phyloP scores from a whole-genome alignment of 768 basidiomycete species.

The Dioszegia aurantiaca region DNA sequence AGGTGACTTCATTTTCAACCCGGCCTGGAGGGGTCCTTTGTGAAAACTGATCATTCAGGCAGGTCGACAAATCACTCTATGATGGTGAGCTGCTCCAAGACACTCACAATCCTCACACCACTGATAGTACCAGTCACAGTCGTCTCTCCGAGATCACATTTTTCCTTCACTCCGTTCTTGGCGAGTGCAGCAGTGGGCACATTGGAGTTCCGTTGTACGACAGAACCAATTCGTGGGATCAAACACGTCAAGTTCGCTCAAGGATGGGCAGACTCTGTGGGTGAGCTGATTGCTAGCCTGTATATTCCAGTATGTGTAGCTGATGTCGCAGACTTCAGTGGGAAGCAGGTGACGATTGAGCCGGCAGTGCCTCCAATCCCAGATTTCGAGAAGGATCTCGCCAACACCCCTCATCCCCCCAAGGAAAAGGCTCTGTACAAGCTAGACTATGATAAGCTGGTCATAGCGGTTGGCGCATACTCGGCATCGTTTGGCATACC shows the following conservation, averaged over 20 bases:
- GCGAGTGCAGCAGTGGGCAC: slow-evolving; percentile 78
- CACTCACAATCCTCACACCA: neutral
- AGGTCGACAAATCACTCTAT: slow-evolving; percentile 46
- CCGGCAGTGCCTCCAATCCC: slow-evolving; percentile 13
- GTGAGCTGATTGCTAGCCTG: slow-evolving; percentile 51
- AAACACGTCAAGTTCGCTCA: slow-evolving; percentile 54
- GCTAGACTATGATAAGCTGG: slow-evolving; percentile 72
- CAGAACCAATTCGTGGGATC: slow-evolving; percentile 66
- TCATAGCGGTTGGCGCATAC: slow-evolving; percentile 82
- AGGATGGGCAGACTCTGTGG: slow-evolving; percentile 50
- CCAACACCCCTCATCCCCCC: slow-evolving; percentile 21
- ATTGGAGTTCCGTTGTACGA: slow-evolving; percentile 72
- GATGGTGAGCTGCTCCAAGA: slow-evolving; percentile 31
- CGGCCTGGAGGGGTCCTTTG: too few species aligned
- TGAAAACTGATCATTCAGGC: slow-evolving; percentile 7
- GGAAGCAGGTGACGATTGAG: slow-evolving; percentile 28
- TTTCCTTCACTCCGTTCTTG: slow-evolving; percentile 57
- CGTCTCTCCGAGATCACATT: slow-evolving; percentile 36
- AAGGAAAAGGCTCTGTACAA: slow-evolving; percentile 39
- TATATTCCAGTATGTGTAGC: slow-evolving; percentile 42
- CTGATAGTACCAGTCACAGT: slow-evolving; percentile 23
- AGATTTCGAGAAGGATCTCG: slow-evolving; percentile 22
- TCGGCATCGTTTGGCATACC: slow-evolving; percentile 60
- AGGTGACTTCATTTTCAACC: slow-evolving; percentile 7
- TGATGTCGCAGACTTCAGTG: slow-evolving; percentile 27